A percentile compares a stretch with the other conserved stretches of the same genome.
phyloP scores from a whole-genome alignment of 2,329 filamentous ascomycete genomes.

The Fusarium transvaalense region DNA sequence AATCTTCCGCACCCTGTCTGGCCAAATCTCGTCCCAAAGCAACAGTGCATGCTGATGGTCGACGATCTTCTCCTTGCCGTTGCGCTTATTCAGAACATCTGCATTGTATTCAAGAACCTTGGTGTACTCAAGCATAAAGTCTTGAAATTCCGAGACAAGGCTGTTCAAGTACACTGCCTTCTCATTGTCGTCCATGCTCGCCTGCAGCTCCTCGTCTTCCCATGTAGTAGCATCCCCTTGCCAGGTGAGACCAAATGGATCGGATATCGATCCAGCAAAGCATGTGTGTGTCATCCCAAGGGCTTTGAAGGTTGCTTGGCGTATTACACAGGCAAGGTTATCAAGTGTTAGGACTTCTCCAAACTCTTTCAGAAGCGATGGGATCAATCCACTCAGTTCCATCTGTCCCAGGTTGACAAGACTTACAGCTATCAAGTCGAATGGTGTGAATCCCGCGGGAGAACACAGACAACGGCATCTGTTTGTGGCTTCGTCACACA shows the following conservation, averaged over 20 bases:
- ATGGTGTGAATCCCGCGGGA: neutral
- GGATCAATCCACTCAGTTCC: rapidly evolving
- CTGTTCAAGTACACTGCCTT: neutral
- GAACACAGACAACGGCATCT: neutral
- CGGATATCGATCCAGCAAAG: neutral
- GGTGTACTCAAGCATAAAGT: neutral
- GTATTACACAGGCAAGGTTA: neutral
- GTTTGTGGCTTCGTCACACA: neutral
- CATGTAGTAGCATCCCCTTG: neutral
- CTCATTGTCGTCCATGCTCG: neutral
- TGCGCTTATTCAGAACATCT: too few species aligned
- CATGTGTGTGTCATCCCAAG: neutral
- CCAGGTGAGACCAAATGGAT: rapidly evolving
- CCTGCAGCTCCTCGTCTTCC: neutral
- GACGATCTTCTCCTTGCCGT: too few species aligned
- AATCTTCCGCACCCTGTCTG: neutral
- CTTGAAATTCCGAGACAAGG: neutral
- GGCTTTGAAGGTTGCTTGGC: neutral
- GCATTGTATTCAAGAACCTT: too few species aligned
- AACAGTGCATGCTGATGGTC: neutral
- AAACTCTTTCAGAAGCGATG: rapidly evolving
- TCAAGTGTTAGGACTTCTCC: rapidly evolving
- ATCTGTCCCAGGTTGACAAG: neutral
- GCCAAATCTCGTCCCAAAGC: neutral
- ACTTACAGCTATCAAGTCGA: neutral